These are phyloP conservation scores for Tinospora cordifolia DNA, from an alignment of 164 flowering plant species.

Conservation along the genomic window DNA sequence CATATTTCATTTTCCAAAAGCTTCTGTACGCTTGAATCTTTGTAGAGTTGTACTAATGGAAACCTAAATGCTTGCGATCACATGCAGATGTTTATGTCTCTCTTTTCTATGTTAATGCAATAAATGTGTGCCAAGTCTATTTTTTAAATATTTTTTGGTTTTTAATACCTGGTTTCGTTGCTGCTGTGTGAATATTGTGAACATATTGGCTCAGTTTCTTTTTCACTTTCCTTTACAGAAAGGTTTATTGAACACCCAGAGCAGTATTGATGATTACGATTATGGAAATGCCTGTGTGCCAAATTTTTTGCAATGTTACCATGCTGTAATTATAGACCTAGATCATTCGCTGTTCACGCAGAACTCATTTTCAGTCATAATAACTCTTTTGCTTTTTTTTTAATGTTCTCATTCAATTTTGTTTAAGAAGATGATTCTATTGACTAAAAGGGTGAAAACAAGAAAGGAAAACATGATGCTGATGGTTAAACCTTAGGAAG, in stretches of 20 bases:
- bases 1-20: not conserved
- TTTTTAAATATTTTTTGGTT: not conserved
- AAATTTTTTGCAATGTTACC: no score
- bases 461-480: not conserved
- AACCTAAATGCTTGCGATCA: not conserved
- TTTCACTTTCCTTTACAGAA: not conserved
- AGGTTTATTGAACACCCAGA: not conserved
- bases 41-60: not conserved
- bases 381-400: no score
- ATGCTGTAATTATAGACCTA: not conserved
- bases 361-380: not conserved
- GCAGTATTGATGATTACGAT: not conserved
- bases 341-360: not conserved
- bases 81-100: not conserved
- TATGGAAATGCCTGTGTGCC: not conserved
- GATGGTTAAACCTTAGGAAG: not conserved
- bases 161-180: not conserved
- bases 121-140: not conserved
- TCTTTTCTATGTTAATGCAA: not conserved
- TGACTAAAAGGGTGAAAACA: not conserved
- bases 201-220: not conserved
- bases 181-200: not conserved
- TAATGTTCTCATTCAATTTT: not conserved
- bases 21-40: not conserved
- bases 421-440: not conserved